Conservation (phyloP, 2,329 filamentous ascomycete species). For the Pseudogymnoascus sp. region DNA sequence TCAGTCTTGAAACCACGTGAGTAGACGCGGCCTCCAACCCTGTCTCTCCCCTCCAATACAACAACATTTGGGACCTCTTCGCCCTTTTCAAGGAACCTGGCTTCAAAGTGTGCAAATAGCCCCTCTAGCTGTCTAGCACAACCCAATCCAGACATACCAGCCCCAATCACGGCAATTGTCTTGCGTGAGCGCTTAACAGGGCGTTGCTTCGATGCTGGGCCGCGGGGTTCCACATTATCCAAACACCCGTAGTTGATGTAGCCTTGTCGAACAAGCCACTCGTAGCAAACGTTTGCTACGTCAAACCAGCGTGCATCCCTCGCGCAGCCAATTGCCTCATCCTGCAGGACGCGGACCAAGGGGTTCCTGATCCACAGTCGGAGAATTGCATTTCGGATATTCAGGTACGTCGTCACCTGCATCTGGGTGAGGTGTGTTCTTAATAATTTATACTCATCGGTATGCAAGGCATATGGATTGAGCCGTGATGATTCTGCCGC, state of each 20-base stretch:
- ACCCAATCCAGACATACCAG: constrained; percentile 86
- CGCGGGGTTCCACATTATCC: constrained; percentile 43
- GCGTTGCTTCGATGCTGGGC: constrained; percentile 30
- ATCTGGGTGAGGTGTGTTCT: constrained; percentile 74
- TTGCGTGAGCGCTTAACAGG: constrained; percentile 46
- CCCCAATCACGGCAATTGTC: constrained; percentile 79
- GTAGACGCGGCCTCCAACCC: constrained; percentile 88
- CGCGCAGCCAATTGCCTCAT: constrained; percentile 85
- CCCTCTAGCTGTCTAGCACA: constrained; percentile 86
- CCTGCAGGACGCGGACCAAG: constrained; percentile 67
- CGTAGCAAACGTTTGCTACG: constrained; percentile 77
- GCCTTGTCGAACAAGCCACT: constrained; percentile 83
- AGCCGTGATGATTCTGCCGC: constrained; percentile 85
- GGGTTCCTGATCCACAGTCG: constrained; percentile 85
- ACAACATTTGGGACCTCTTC: constrained; percentile 67
- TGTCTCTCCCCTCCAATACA: constrained; percentile 75
- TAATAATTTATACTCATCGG: constrained; percentile 73
- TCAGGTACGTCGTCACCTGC: constrained; percentile 91
- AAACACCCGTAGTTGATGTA: constrained; percentile 97
- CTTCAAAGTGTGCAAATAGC: constrained; percentile 72
- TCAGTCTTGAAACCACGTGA: constrained; percentile 57
- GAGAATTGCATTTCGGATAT: constrained; percentile 90
- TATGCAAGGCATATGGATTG: constrained; percentile 81
- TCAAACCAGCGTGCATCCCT: constrained; percentile 84
- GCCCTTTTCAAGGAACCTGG: constrained; percentile 54